Conservation (phyloP, 139 green algal genomes). For the Closterium sp. region DNA sequence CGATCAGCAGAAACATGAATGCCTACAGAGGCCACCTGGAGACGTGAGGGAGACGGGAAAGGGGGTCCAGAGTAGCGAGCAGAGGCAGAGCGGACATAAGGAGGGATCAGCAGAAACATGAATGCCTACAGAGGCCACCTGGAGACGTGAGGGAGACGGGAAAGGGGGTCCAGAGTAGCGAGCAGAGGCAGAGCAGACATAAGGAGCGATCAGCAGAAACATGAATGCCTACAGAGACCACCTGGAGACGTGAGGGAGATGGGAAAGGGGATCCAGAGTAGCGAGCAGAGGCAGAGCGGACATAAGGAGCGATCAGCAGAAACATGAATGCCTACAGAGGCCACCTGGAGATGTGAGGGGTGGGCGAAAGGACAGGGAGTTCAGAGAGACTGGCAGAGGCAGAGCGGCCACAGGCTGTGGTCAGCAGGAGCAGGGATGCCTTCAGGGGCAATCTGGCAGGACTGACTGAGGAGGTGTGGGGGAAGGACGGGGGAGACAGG, state of each 20-base stretch:
- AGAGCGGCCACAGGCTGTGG: slow-evolving; percentile 71
- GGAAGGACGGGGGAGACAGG: no score
- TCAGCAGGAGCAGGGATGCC: slow-evolving; percentile 71
- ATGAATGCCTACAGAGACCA: background rate
- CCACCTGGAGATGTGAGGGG: no score
- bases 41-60: slow-evolving; percentile 74
- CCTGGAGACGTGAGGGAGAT: slow-evolving; percentile 70
- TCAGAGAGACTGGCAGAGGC: no score
- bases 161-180: slow-evolving; percentile 73
- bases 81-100: slow-evolving; percentile 75
- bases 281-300: no score
- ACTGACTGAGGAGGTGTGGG: no score
- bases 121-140: slow-evolving; percentile 57
- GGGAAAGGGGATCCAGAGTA: slow-evolving; percentile 75
- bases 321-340: no score
- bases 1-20: slow-evolving; percentile 43
- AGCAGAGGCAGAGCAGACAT: slow-evolving; percentile 75
- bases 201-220: slow-evolving; percentile 47
- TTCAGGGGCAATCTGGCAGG: no score
- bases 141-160: slow-evolving; percentile 72
- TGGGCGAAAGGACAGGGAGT: no score
- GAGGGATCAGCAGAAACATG: slow-evolving; percentile 66
- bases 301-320: no score
- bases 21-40: slow-evolving; percentile 32
- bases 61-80: slow-evolving; percentile 71